phyloP scores from a whole-genome alignment of 169 alveolate species.

The Condylostoma magnum region DNA sequence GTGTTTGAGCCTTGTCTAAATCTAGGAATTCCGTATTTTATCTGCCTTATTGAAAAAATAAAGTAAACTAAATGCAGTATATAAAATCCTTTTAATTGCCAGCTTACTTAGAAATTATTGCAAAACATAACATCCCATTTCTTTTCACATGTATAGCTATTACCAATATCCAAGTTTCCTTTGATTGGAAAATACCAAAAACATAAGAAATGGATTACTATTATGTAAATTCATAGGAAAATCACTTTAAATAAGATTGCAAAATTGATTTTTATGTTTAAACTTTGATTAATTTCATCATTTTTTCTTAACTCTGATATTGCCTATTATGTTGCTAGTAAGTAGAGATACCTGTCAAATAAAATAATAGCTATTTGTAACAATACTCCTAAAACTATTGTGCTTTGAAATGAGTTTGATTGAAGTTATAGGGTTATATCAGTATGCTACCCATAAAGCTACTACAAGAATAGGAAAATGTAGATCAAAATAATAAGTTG shows the following conservation, averaged over 20 bases:
- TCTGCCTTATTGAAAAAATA: background rate
- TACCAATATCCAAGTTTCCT: background rate
- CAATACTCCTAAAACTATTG: constrained; percentile 27
- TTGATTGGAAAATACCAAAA: background rate
- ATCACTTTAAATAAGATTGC: constrained; percentile 25
- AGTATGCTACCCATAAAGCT: constrained; percentile 6
- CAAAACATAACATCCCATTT: background rate
- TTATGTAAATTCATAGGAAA: background rate
- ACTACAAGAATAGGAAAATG: constrained; percentile 29
- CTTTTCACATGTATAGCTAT: background rate
- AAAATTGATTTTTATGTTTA: constrained; percentile 34
- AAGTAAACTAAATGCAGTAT: background rate
- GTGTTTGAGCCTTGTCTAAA: background rate
- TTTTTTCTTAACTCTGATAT: constrained; percentile 10
- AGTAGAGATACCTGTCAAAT: constrained; percentile 34
- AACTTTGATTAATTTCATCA: background rate
- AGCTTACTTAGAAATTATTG: background rate
- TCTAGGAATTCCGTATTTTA: background rate
- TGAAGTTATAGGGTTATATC: constrained; percentile 16
- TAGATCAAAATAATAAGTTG: constrained; percentile 37
- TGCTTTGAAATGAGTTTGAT: constrained; percentile 22
- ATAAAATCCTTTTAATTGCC: background rate
- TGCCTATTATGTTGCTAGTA: constrained; percentile 1
- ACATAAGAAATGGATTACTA: background rate
- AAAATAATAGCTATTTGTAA: constrained; percentile 27